These are phyloP conservation scores for Microglena sp. DNA, from an alignment of 139 green algal genomes.

Conservation along the genomic window DNA sequence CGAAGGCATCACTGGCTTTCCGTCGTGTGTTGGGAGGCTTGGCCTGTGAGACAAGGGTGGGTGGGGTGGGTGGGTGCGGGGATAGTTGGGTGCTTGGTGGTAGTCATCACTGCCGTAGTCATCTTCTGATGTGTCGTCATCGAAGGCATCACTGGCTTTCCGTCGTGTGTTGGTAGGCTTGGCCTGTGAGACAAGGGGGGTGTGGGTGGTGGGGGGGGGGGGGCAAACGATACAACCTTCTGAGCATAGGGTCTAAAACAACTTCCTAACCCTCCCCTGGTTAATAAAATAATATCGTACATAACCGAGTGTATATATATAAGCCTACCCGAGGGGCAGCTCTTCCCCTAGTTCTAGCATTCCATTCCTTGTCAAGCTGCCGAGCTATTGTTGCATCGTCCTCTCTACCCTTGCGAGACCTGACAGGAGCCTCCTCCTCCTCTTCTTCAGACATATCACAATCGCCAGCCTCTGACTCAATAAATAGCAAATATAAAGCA, in stretches of 20 bases:
- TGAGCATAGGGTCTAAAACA: no score
- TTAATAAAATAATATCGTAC: no score
- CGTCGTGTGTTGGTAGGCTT: neutral
- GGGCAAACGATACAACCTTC: neutral
- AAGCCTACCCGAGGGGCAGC: neutral
- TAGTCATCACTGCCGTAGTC: constrained; percentile 7
- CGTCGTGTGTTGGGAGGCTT: neutral
- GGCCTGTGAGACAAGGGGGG: neutral
- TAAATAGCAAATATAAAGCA: neutral
- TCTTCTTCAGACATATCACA: neutral
- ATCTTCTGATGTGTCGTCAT: neutral
- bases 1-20: neutral
- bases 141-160: neutral
- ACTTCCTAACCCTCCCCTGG: no score
- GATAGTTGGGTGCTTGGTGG: neutral
- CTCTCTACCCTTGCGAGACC: neutral
- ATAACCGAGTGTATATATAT: neutral
- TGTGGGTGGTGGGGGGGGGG: neutral
- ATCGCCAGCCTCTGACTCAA: neutral
- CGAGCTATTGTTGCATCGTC: neutral
- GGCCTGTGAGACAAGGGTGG: neutral
- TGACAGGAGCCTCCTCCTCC: neutral
- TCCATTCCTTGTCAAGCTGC: neutral
- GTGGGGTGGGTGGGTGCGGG: neutral
- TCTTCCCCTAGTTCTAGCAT: neutral